Evolutionary conservation across 1,284 basidiomycete species (phyloP), one percentile per base, ranked within the genome.

Genomic region (Singerocomus inundabilis): DNA sequence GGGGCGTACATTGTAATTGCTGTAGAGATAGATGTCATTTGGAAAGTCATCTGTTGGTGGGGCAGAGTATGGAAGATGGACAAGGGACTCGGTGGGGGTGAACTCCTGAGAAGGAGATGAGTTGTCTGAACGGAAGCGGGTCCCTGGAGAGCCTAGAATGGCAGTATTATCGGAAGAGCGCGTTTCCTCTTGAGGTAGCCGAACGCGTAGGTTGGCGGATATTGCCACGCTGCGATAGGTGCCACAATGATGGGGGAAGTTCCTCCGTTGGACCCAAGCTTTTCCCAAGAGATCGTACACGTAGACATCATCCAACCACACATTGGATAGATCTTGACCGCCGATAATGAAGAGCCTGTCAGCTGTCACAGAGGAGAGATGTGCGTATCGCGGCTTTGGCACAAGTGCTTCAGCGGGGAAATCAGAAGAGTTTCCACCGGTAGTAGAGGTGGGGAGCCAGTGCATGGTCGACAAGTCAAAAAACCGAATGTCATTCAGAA

Each of bases 141-240:
- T 71, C 5, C 84, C 84, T 11, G 78, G 73, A 12, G 77, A 74
- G 0, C 82, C 83, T 16, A 83, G 62, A 6, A 71, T 68, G 5
- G 76, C 68, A 3, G 71, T 59, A 11, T 70, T 56, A 41, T 73
- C 72, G 3, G 70, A 68, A 2, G 68, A 58, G 25, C 74, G 74
- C 35, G 68, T 56, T 51, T 88, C 85, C 32, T 82, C 80, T 54
- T 82, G 75, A 3, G 91, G 88, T 34, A 80, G 67, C 24, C 88
- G 80, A 41, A 92, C 86, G 41, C 78, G 75, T 47, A 77, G 75
- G 53, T 76, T 77, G 8, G 87, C 84, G 8, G 86, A 83, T 16
- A 93, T 85, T 0, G 90, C 90, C 18, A 96, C 90, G 58, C 88
- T 91, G 48, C 93, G 86, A 69, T 97, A 97, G 0, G 93, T 94